Base-by-base conservation (phyloP, 2,329 filamentous ascomycete species). In the Ceratocystis albifundus region DNA sequence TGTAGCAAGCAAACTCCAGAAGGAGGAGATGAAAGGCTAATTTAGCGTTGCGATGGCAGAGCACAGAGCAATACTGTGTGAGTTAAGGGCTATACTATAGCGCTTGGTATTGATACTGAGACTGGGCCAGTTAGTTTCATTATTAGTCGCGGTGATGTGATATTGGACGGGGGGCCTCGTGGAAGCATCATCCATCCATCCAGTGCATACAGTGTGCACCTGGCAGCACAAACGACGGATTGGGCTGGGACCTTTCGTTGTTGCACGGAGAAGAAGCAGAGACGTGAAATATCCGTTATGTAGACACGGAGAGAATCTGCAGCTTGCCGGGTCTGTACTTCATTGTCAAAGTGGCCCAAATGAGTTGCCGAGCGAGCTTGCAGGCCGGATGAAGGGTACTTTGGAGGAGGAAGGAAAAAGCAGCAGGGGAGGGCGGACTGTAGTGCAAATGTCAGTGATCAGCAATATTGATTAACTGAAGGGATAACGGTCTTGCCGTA, bases 401-500 rank as follows among this genome's bases (percentile, higher is more conserved):
- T 22, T n/a, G 20, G 46, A 48, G 20, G 46, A 48, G 6, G 46
- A 48, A 48, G 46, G 4, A 36, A 59, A 15, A 32, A 59, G 55
- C 4, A 59, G 55, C 15, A 4, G 28, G 25, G 25, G 25, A 4
- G 28, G 3, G 12, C 17, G 12, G n/a, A 36, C 12, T 30, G 8
- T 10, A 8, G 17, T 59, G 15, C 55, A 32, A 59, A 25, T 30
- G 17, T 17, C 7, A 59, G 55, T 59, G 55, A 59, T 59, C n/a
- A 20, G 55, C 55, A 59, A n/a, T 59, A 36, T 59, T 59, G 55
- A 20, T 59, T 59, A n/a, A 59, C 55, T n/a, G 17, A 59, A 59
- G 55, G 55, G 55, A 59, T 20, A 59, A 36, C 55, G 55, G 55
- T n/a, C 55, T 59, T 36, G 55, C 55, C 55, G 55, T 59, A 59